Percentiles rank a stretch among this genome's conserved stretches.
These are phyloP conservation scores for Magnusiomyces clavatus DNA, from an alignment of 1,139 yeast genomes.

Conservation along the genomic window DNA sequence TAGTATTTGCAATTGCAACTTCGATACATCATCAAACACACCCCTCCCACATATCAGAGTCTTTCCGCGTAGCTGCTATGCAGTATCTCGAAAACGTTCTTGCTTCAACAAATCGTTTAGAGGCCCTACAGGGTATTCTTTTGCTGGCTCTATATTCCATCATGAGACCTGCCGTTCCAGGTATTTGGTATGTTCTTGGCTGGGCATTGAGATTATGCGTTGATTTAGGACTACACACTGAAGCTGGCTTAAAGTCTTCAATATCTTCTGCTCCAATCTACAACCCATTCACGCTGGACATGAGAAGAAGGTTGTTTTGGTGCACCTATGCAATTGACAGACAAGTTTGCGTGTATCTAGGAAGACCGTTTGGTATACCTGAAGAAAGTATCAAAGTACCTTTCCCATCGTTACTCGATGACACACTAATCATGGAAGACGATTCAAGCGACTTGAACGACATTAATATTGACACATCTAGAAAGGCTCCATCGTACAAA, in stretches of 20 bases:
- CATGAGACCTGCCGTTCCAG: conserved; percentile 52
- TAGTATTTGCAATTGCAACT: conserved; percentile 74
- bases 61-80: conserved; percentile 65
- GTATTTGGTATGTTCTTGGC: conserved; percentile 89
- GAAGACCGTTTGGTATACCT: conserved; percentile 68
- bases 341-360: conserved; percentile 63
- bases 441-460: conserved; percentile 18
- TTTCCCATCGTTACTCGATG: conserved; percentile 71
- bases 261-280: neutral
- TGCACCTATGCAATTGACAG: conserved; percentile 80
- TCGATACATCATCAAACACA: conserved; percentile 67
- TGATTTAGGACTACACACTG: conserved; percentile 77
- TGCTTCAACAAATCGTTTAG: conserved; percentile 52
- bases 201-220: conserved; percentile 72
- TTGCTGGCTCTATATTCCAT: conserved; percentile 60
- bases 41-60: conserved; percentile 59
- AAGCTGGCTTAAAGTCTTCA: conserved; percentile 27
- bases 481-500: conserved; percentile 47
- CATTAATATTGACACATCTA: conserved; percentile 4
- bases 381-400: conserved; percentile 57
- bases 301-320: conserved; percentile 80
- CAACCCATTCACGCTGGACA: conserved; percentile 54
- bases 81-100: conserved; percentile 53
- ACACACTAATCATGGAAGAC: conserved; percentile 45
- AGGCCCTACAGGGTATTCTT: conserved; percentile 64